phyloP scores from a whole-genome alignment of 2,329 filamentous ascomycete species.

The Leptodontidium sp. region DNA sequence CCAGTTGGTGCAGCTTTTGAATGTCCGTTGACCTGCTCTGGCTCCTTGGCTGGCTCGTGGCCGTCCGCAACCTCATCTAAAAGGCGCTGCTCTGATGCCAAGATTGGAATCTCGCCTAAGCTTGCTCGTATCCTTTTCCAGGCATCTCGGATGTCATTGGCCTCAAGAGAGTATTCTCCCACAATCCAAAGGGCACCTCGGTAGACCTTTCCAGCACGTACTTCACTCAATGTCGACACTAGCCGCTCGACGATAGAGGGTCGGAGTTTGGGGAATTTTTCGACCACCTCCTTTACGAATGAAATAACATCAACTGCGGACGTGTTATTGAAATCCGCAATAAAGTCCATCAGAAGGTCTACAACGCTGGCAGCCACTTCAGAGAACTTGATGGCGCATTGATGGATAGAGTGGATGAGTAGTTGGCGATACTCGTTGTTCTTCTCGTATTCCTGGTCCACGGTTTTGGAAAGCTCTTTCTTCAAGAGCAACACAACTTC shows the following conservation, averaged over 20 bases:
- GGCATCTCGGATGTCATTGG: slow-evolving; percentile 92
- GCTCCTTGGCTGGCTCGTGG: slow-evolving; percentile 67
- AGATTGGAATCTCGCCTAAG: slow-evolving; percentile 94
- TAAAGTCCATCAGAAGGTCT: slow-evolving; percentile 97
- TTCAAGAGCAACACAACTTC: slow-evolving; percentile 96
- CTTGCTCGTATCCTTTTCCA: slow-evolving; percentile 97
- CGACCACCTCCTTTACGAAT: slow-evolving; percentile 98
- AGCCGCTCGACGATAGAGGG: slow-evolving; percentile 87
- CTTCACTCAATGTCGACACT: slow-evolving; percentile 89
- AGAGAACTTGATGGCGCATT: slow-evolving; percentile 98
- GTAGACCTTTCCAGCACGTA: slow-evolving; percentile 96
- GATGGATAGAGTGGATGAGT: slow-evolving; percentile 95
- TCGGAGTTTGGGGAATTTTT: slow-evolving; percentile 93
- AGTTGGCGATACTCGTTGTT: slow-evolving; percentile 94
- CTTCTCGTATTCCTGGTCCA: slow-evolving; percentile 99
- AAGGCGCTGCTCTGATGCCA: slow-evolving; percentile 91
- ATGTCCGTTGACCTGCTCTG: slow-evolving; percentile 79
- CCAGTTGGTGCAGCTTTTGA: slow-evolving; percentile 82
- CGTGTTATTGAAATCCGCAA: slow-evolving; percentile 96
- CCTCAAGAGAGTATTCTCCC: slow-evolving; percentile 94
- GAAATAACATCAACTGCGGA: slow-evolving; percentile 98
- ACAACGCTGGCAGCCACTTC: slow-evolving; percentile 97
- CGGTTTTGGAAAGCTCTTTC: slow-evolving; percentile 96
- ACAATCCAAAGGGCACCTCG: slow-evolving; percentile 97
- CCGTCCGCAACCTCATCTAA: slow-evolving; percentile 82